phyloP scores from a whole-genome alignment of 148 eudicot genomes.

The Cornus florida region DNA sequence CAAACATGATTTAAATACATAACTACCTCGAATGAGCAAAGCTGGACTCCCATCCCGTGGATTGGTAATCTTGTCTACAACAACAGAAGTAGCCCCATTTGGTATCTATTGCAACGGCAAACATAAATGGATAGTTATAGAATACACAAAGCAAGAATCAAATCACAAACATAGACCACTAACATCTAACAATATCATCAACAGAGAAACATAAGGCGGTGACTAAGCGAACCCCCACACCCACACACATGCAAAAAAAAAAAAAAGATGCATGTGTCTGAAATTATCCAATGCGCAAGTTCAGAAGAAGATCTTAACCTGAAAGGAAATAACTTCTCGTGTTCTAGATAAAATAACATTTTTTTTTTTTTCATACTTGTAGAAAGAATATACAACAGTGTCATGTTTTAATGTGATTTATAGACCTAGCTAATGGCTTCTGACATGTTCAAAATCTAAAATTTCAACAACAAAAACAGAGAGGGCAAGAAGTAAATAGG shows the following conservation, averaged over 20 bases:
- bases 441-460: background rate
- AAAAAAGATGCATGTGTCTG: too few relatives aligned
- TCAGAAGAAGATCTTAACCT: background rate
- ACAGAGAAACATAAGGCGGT: too few relatives aligned
- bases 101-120: slow-evolving; percentile 40
- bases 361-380: too few relatives aligned
- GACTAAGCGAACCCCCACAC: too few relatives aligned
- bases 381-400: background rate
- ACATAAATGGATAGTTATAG: background rate
- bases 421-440: too few relatives aligned
- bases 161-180: background rate
- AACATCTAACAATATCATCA: background rate
- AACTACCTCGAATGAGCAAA: slow-evolving; percentile 58
- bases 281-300: background rate
- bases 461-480: too few relatives aligned
- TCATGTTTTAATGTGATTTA: too few relatives aligned
- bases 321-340: background rate
- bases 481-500: background rate
- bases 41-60: slow-evolving; percentile 64
- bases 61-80: slow-evolving; percentile 53
- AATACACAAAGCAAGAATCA: background rate
- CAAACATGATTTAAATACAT: background rate
- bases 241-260: too few relatives aligned
- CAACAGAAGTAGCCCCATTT: slow-evolving; percentile 66
- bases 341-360: background rate